phyloP scores from a whole-genome alignment of 768 basidiomycete species.

The Polyporus arcularius region DNA sequence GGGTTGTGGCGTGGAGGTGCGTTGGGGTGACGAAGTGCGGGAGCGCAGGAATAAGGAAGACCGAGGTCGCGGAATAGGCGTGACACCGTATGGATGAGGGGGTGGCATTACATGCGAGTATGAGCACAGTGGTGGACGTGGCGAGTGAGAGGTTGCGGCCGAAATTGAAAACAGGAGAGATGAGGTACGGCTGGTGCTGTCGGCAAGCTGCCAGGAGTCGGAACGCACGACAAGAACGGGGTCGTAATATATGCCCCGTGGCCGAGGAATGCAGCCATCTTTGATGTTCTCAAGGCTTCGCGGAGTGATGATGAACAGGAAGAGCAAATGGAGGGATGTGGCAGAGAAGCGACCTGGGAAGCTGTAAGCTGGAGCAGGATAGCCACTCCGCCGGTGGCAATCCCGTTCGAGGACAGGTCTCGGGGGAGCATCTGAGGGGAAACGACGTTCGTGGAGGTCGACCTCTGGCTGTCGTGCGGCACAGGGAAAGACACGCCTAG shows the following conservation, averaged over 20 bases:
- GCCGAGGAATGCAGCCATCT: background rate
- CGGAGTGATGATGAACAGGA: background rate
- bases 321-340: background rate
- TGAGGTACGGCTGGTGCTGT: background rate
- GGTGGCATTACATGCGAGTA: background rate
- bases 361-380: background rate
- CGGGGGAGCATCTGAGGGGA: background rate
- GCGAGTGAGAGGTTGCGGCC: background rate
- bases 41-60: background rate
- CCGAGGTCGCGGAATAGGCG: background rate
- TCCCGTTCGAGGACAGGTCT: background rate
- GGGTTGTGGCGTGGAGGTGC: background rate
- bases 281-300: constrained; percentile 2
- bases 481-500: background rate
- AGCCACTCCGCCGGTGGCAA: background rate
- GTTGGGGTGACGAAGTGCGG: background rate
- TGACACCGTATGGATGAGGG: background rate
- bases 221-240: background rate
- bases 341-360: background rate
- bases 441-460: background rate
- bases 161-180: background rate
- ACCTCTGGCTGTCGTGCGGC: too few relatives aligned
- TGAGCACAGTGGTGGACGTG: background rate
- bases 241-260: background rate
- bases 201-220: background rate